Evolutionary conservation across 495 filamentous ascomycete species (phyloP).

Genomic region (Polyplosphaeria fusca): DNA sequence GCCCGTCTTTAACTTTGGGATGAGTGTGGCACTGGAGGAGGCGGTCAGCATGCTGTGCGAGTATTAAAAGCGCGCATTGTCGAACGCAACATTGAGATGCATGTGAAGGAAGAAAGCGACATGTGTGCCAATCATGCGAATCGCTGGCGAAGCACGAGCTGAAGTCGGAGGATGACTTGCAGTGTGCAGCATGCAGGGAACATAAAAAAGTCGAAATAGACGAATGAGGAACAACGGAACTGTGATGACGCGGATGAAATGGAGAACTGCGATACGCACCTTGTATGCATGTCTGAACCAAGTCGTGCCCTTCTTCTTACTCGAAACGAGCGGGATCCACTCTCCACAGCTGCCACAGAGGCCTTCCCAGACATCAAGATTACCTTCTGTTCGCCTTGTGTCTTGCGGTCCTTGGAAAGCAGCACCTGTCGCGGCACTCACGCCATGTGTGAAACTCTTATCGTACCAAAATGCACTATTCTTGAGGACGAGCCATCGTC

Average conservation of each 20-base stretch:
- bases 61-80: no score
- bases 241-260: no score
- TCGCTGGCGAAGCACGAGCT: not conserved
- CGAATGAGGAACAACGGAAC: no score
- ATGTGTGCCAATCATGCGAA: not conserved
- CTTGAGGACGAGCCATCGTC: conserved; percentile 76
- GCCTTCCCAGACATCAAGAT: conserved; percentile 77
- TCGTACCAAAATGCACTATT: conserved; percentile 87
- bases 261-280: conserved; percentile 57
- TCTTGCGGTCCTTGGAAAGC: conserved; percentile 70
- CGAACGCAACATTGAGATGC: no score
- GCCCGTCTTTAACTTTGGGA: conserved; percentile 68
- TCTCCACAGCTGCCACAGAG: conserved; percentile 73
- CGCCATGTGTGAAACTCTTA: conserved; percentile 77
- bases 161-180: not conserved
- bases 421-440: conserved; percentile 71
- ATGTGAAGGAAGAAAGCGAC: not conserved
- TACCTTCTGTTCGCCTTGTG: conserved; percentile 71
- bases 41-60: no score
- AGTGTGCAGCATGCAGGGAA: no score
- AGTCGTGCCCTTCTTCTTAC: conserved; percentile 81
- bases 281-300: conserved; percentile 85
- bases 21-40: conserved; percentile 72
- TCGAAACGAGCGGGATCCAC: conserved; percentile 75
- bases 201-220: no score